phyloP scores from a whole-genome alignment of 139 green algal genomes.

The Chlorella sp. region DNA sequence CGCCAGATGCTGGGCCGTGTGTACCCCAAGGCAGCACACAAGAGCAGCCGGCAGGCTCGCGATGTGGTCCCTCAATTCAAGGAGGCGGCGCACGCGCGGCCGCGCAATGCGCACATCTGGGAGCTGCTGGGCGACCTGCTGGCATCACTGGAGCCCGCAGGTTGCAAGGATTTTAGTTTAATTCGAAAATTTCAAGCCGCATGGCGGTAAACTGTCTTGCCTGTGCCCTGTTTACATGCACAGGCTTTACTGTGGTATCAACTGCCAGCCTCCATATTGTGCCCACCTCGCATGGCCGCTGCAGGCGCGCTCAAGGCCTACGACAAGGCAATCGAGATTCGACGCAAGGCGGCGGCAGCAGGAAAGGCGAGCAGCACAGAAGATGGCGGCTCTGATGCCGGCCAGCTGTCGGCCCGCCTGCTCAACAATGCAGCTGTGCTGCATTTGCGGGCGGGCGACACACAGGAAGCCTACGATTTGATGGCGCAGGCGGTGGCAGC shows the following conservation, averaged over 20 bases:
- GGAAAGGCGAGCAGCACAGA: neutral
- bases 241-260: neutral
- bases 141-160: slow-evolving; percentile 67
- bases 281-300: neutral
- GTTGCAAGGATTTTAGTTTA: too few relatives aligned
- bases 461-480: slow-evolving; percentile 36
- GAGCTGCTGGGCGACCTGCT: slow-evolving; percentile 87
- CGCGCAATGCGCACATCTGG: slow-evolving; percentile 71
- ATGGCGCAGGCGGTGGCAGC: slow-evolving; percentile 57
- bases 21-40: slow-evolving; percentile 47
- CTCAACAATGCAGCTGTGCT: slow-evolving; percentile 93
- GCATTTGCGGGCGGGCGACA: slow-evolving; percentile 60
- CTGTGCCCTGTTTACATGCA: too few relatives aligned
- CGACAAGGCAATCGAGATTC: slow-evolving; percentile 62
- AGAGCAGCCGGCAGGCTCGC: neutral
- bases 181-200: too few relatives aligned
- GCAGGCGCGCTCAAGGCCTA: slow-evolving; percentile 66
- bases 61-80: slow-evolving; percentile 59
- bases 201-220: too few relatives aligned
- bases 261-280: neutral
- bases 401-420: slow-evolving; percentile 61
- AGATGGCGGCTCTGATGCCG: neutral
- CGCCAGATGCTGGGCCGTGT: slow-evolving; percentile 53
- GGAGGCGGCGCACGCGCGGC: slow-evolving; percentile 51
- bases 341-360: slow-evolving; percentile 23